phyloP scores from a whole-genome alignment of 257 asterid species.

The Gentiana macrophylla region DNA sequence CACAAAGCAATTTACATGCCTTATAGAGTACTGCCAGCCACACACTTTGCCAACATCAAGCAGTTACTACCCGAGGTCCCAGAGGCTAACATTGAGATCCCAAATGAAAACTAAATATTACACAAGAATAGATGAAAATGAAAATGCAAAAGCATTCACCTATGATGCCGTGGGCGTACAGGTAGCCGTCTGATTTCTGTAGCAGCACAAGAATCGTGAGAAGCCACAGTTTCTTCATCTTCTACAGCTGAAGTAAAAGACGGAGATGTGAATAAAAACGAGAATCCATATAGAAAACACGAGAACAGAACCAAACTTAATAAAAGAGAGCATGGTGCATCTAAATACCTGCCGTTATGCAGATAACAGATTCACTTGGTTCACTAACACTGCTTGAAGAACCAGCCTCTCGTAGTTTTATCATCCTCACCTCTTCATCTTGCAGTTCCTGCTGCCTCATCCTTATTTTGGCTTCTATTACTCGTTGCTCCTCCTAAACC shows the following conservation, averaged over 20 bases:
- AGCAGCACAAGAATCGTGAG: conserved; percentile 36
- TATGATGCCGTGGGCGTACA: conserved; percentile 52
- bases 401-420: conserved; percentile 49
- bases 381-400: conserved; percentile 47
- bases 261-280: conserved; percentile 33
- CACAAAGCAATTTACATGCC: too few species aligned
- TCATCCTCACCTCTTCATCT: conserved; percentile 74
- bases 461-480: conserved; percentile 97
- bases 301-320: conserved; percentile 7
- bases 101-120: too few species aligned
- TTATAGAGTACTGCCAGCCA: too few species aligned
- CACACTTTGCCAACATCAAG: too few species aligned
- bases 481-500: conserved; percentile 88
- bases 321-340: background rate
- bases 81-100: too few species aligned
- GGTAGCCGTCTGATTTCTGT: conserved; percentile 26
- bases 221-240: conserved; percentile 44
- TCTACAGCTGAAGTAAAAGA: conserved; percentile 55
- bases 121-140: background rate
- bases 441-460: conserved; percentile 88
- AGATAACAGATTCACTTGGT: conserved; percentile 45
- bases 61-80: too few species aligned
- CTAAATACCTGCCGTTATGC: conserved; percentile 56
- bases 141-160: conserved; percentile 29
- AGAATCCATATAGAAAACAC: conserved; percentile 3